Conservation (phyloP, 192 early-diverging fungal genomes). For the Pilaira anomala region DNA sequence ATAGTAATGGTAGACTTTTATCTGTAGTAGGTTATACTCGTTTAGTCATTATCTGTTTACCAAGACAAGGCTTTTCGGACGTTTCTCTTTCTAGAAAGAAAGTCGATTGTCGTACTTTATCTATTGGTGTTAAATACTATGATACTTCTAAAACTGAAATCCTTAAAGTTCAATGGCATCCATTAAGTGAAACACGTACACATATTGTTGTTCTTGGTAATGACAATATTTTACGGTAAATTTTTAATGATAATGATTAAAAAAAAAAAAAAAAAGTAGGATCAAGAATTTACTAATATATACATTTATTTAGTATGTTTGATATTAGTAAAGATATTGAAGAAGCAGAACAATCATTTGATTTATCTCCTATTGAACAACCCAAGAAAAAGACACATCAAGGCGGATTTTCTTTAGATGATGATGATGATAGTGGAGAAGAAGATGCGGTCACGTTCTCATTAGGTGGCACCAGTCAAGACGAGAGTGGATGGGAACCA, state of each 20-base stretch:
- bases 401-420: slow-evolving; percentile 6
- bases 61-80: slow-evolving; percentile 42
- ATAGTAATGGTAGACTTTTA: slow-evolving; percentile 57
- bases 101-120: slow-evolving; percentile 23
- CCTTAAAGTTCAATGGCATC: slow-evolving; percentile 77
- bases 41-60: slow-evolving; percentile 57
- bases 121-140: slow-evolving; percentile 28
- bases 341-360: slow-evolving; percentile 65
- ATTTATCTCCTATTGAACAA: slow-evolving; percentile 34
- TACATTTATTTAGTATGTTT: slow-evolving; percentile 55
- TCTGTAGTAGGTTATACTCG: slow-evolving; percentile 57
- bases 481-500: slow-evolving; percentile 60
- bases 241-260: background rate
- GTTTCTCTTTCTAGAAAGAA: slow-evolving; percentile 9
- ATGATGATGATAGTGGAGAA: slow-evolving; percentile 1
- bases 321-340: slow-evolving; percentile 59
- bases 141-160: slow-evolving; percentile 39
- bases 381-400: slow-evolving; percentile 1
- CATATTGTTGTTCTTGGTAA: slow-evolving; percentile 70
- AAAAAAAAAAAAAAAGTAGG: background rate
- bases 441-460: slow-evolving; percentile 21
- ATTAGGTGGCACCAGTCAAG: slow-evolving; percentile 26
- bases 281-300: slow-evolving; percentile 1
- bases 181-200: slow-evolving; percentile 61
- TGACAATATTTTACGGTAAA: slow-evolving; percentile 60